Evolutionary conservation across 192 early-diverging fungal species (phyloP), one percentile per base, ranked within the genome.

Genomic region (Entomortierella beljakovae): DNA sequence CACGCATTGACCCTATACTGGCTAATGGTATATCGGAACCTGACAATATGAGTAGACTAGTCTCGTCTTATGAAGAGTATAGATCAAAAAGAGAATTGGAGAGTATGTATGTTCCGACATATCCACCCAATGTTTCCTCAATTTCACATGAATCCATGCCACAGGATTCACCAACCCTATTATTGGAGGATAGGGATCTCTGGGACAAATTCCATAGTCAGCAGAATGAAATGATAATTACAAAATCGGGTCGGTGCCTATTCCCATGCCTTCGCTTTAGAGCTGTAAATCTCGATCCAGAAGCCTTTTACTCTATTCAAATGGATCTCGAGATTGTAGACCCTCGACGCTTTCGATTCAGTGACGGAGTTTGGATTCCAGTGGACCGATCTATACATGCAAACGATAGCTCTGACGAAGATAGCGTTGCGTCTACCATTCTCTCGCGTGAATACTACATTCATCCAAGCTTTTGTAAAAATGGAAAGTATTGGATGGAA

Each of bases 201-300:
- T 87, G 86, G 86, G 35, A 23, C 5, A 59, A 74, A 53, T 87
- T 87, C 62, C 55, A 83, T 61, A 35, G 13, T 0, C 57, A 73
- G 6, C 28, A 75, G 0, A 87, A 87, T 53, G 86, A 87, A 61
- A 90, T 90, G 88, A 90, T 90, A 28, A 81, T 90, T n/a, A 90
- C 89, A 22, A 86, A 88, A 51, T 54, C 65, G 20, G 89, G 89
- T 6, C 81, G 89, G 26, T 88, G 85, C 56, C 59, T 90, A 0
- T 90, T 90, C 63, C 89, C 89, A 29, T 70, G 63, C 37, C 73
- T 89, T 3, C 58, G 68, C 28, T 83, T 87, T 54, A 57, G 48
- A 5, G 73, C 81, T 5, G 20, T 62, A 11, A 57, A 80, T 57
- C 74, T 90, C 15, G 68, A 88, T 40, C 86, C 88, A 4, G 34